Evolutionary conservation across 176 grass and related monocot genomes (phyloP).

Genomic region (Triticum dicoccoides): DNA sequence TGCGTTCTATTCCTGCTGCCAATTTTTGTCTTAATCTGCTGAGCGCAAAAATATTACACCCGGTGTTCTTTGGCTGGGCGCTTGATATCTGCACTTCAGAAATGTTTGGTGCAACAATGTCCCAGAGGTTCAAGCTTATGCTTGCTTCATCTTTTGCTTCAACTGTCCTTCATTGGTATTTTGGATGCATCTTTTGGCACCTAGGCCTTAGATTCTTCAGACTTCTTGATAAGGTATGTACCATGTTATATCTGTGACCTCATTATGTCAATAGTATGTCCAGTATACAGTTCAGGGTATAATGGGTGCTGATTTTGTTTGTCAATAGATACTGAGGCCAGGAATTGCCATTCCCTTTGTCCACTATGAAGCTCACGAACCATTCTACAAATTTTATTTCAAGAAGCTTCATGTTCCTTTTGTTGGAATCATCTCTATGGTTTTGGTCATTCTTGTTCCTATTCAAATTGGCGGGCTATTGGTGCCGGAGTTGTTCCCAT

Average conservation of each 20-base stretch:
- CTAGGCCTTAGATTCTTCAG: neutral
- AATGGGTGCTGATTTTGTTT: neutral
- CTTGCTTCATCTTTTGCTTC: conserved; percentile 33
- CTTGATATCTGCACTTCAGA: conserved; percentile 37
- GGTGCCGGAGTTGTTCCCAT: conserved; percentile 28
- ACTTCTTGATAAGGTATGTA: conserved; percentile 15
- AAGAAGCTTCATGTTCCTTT: neutral
- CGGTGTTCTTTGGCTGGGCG: conserved; percentile 17
- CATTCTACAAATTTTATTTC: conserved; percentile 31
- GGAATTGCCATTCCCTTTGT: conserved; percentile 14
- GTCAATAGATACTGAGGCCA: conserved; percentile 17
- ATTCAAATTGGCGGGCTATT: conserved; percentile 21
- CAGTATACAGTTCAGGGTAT: neutral
- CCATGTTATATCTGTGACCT: neutral
- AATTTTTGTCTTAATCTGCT: neutral
- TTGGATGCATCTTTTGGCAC: conserved; percentile 10
- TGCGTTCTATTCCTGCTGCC: neutral
- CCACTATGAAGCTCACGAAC: neutral
- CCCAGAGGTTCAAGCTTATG: conserved; percentile 22
- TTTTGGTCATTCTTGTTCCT: conserved; percentile 33
- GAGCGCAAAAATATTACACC: neutral
- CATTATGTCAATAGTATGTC: neutral
- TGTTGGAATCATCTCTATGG: neutral
- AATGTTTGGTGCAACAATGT: conserved; percentile 27
- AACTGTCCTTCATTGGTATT: conserved; percentile 35